These are phyloP conservation scores for Aspergillus biplanus DNA, from an alignment of 495 filamentous ascomycete genomes.

Conservation along the genomic window DNA sequence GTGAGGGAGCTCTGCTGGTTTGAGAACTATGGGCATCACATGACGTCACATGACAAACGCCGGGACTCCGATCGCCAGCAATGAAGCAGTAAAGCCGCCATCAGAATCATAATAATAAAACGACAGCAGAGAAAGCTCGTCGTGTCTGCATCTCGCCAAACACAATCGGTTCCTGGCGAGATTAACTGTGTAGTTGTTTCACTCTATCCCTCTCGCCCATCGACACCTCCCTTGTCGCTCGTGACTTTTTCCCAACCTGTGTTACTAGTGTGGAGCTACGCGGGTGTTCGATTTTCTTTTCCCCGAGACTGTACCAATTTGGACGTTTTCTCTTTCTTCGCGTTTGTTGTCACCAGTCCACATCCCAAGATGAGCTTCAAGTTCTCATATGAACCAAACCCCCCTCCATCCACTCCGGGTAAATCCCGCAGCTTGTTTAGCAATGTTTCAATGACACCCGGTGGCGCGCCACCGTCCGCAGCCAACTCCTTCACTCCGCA, in stretches of 20 bases:
- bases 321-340: slow-evolving; percentile 1
- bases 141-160: slow-evolving; percentile 6
- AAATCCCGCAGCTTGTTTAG: slow-evolving; percentile 45
- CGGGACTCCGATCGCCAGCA: slow-evolving; percentile 14
- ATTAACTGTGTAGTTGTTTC: neutral
- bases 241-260: too few species aligned
- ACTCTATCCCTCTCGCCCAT: too few species aligned
- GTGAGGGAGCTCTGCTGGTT: too few species aligned
- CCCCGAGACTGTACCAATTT: slow-evolving; percentile 8
- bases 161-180: neutral
- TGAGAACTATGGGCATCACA: neutral
- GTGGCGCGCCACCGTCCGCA: slow-evolving; percentile 71
- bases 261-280: neutral
- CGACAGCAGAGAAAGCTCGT: slow-evolving; percentile 1
- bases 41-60: slow-evolving; percentile 12
- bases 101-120: slow-evolving; percentile 13
- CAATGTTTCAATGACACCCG: slow-evolving; percentile 76
- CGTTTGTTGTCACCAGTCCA: neutral
- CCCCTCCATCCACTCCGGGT: slow-evolving; percentile 45
- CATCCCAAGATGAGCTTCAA: slow-evolving; percentile 43
- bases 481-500: slow-evolving; percentile 73
- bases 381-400: slow-evolving; percentile 40
- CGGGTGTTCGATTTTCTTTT: slow-evolving; percentile 6
- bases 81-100: neutral
- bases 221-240: too few species aligned